A percentile compares a stretch with the other conserved stretches of the same genome.
These are phyloP conservation scores for Cladosporium sp. DNA, from an alignment of 2,329 filamentous ascomycete genomes.

Conservation along the genomic window DNA sequence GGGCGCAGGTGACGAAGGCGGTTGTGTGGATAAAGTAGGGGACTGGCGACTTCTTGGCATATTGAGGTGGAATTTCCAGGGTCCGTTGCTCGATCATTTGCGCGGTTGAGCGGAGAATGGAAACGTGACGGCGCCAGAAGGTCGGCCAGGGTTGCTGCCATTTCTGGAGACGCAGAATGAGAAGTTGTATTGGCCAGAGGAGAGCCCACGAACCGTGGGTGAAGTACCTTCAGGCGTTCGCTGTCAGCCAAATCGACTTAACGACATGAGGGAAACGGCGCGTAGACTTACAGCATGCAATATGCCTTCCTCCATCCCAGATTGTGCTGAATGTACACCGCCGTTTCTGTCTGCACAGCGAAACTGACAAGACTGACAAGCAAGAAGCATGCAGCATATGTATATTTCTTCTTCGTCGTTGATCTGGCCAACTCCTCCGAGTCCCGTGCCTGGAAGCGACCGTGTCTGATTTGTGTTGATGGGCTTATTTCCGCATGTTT, in stretches of 20 bases:
- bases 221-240: conserved; percentile 61
- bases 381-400: conserved; percentile 80
- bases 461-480: conserved; percentile 4
- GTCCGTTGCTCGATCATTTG: conserved; percentile 84
- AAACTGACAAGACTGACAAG: conserved; percentile 80
- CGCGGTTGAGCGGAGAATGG: conserved; percentile 60
- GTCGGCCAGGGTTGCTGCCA: conserved; percentile 71
- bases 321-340: conserved; percentile 88
- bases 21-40: conserved; percentile 78
- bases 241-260: no score
- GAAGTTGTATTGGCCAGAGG: conserved; percentile 80
- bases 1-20: conserved; percentile 73
- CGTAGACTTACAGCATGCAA: conserved; percentile 67
- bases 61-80: conserved; percentile 57
- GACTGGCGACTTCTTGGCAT: conserved; percentile 50
- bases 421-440: conserved; percentile 61
- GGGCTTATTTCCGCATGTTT: conserved; percentile 24
- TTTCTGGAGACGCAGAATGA: conserved; percentile 75
- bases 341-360: conserved; percentile 91
- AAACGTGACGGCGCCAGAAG: conserved; percentile 76
- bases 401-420: conserved; percentile 76
- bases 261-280: no score
- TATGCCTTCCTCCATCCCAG: conserved; percentile 98
- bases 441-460: conserved; percentile 64
- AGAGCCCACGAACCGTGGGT: conserved; percentile 93